These are phyloP conservation scores for Spergularia azorica DNA, from an alignment of 179 eudicot species.

Conservation along the genomic window DNA sequence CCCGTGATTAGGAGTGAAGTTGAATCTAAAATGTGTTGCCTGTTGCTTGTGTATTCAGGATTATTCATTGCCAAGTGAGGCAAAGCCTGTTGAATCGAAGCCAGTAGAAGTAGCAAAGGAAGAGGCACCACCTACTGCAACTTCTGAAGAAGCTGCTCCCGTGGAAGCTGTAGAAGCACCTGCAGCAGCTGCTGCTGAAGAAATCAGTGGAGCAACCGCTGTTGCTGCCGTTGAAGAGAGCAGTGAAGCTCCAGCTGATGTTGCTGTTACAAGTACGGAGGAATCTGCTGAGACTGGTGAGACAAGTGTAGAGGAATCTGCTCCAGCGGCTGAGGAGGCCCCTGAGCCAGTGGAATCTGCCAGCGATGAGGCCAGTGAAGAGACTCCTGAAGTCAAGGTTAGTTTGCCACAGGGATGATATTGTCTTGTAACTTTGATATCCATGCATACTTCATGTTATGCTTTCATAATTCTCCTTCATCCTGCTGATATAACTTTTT, in stretches of 20 bases:
- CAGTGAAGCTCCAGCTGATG: conserved; percentile 24
- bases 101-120: conserved; percentile 51
- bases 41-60: conserved; percentile 39
- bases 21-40: conserved; percentile 17
- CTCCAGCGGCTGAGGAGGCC: conserved; percentile 42
- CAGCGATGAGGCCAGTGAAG: conserved; percentile 53
- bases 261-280: conserved; percentile 33
- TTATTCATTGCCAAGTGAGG: conserved; percentile 56
- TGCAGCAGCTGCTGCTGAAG: conserved; percentile 41
- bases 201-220: conserved; percentile 25
- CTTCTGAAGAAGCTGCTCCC: conserved; percentile 45
- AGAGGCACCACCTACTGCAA: conserved; percentile 35
- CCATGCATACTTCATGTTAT: neutral
- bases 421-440: neutral
- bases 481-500: conserved; percentile 20
- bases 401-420: neutral
- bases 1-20: neutral
- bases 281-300: neutral
- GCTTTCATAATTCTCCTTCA: neutral
- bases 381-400: conserved; percentile 69
- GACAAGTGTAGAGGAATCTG: neutral
- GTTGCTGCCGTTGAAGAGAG: conserved; percentile 40
- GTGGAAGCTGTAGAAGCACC: conserved; percentile 49
- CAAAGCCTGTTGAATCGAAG: conserved; percentile 39
- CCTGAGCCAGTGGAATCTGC: conserved; percentile 36